Percentiles rank a stretch among this genome's conserved stretches.
Conservation (phyloP, 208 protist genomes). For the Phytomonas sp. region DNA sequence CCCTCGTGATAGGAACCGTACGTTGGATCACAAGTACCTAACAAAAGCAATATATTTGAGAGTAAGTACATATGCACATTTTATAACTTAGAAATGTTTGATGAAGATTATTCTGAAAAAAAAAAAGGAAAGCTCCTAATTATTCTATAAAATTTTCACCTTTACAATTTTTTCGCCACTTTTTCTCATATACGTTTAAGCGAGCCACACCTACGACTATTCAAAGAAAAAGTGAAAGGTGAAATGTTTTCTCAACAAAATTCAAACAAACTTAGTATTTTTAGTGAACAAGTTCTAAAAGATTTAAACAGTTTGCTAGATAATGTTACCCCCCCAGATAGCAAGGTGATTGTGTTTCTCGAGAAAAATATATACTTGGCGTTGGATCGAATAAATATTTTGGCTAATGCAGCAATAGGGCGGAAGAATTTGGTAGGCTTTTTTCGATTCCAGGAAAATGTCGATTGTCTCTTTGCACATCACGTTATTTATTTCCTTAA, state of each 20-base stretch:
- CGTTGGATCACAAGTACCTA: conserved; percentile 66
- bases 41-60: neutral
- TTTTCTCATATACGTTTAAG: neutral
- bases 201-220: neutral
- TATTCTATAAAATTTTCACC: neutral
- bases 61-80: neutral
- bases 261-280: neutral
- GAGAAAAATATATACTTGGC: conserved; percentile 25
- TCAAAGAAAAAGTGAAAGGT: neutral
- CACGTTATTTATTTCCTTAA: conserved; percentile 26
- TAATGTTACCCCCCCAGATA: neutral
- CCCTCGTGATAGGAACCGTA: conserved; percentile 56
- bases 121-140: neutral
- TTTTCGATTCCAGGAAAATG: conserved; percentile 30
- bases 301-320: neutral
- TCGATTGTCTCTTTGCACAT: conserved; percentile 36
- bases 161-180: conserved; percentile 1
- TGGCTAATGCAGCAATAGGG: conserved; percentile 13
- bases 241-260: neutral
- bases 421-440: conserved; percentile 27
- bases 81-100: neutral
- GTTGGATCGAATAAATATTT: conserved; percentile 18
- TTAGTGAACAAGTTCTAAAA: neutral
- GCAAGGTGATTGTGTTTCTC: conserved; percentile 31
- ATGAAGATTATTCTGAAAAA: conserved; percentile 8